Base-by-base conservation (phyloP, 2,329 filamentous ascomycete genomes). In the Neophaeococcomyces mojaviensis region DNA sequence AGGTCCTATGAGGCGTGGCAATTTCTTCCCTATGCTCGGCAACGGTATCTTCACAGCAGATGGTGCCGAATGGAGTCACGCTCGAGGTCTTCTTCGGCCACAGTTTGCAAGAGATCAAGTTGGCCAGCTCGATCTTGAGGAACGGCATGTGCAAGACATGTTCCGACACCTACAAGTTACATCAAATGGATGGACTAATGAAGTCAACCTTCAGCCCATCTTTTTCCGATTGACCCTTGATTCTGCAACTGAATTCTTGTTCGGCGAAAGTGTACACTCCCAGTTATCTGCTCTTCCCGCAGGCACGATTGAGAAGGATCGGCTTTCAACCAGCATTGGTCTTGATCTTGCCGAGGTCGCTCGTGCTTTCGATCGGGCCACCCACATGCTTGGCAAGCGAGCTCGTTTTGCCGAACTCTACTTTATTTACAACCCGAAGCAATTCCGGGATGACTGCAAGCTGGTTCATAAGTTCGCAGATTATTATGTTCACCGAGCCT, bases 21-120 rank as follows among this genome's bases (percentile, higher is more conserved):
- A 79, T 66, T 83, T 82, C 70, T 84, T 81, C 16, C 62, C 59
- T 2, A 48, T 68, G 37, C 47, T 68, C 4, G 64, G 64, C 2
- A 58, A 58, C 61, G 70, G 73, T 46, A 78, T 79, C 53, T 76
- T 76, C 65, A 83, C 82, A 2, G 88, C 85, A 1, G 88, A 95
- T 61, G 83, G 84, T 10, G 71, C 80, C 20, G 67, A 74, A 43
- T 95, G 89, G 89, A 43, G 48, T 41, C 54, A 55, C 36, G 88
- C 82, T 43, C 77, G 89, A n/a, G 81, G 86, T 53, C 72, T 95
- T 49, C 81, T 96, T 51, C 76, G 88, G 2, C 88, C 89, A 0
- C 87, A 94, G 59, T 95, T 95, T 64, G 81, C 88, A 59, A 84
- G 84, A 57, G 85, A 94, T 59, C 84, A 88, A 16, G 78, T 95